Evolutionary conservation across 352 stramenopile genomes (phyloP), one percentile per base, ranked within the genome.

Genomic region (Phytopythium montanum): DNA sequence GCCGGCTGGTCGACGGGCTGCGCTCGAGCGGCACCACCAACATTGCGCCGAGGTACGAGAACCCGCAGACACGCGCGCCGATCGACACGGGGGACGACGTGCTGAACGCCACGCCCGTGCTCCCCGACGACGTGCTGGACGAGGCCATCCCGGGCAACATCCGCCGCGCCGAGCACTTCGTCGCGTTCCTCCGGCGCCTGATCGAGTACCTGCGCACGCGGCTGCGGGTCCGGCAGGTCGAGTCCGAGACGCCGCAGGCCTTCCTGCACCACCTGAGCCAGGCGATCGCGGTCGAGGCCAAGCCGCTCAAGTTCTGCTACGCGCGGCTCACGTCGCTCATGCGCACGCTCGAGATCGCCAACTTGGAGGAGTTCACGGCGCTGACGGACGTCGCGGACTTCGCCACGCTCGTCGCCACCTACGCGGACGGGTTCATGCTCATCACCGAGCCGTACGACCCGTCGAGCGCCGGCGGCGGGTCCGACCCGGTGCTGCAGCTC

Each of bases 141-240:
- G 96, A 99, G 75, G 92, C 93, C 16, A 98, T 99, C 46, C 96
- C 96, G 0, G 97, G 97, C 16, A 99, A 99, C 65, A 99, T 99
- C 71, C 88, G 97, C 50, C 85, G 95, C 25, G 97, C 97, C 0
- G 97, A 99, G 65, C 97, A 99, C 65, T 99, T 99, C 66, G 79
- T 99, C 54, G 87, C 85, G 5, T 99, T 99, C 62, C 96, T 99
- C 86, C 88, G 96, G 28, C 97, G 98, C 23, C 85, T 99, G 41
- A 95, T 99, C 48, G 94, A 98, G 63, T 96, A 98, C 66, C 62
- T 98, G n/a, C 80, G 89, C 16, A 79, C 81, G 44, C 77, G 84
- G 3, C 88, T 97, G 31, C 69, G 73, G 28, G 77, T 98, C 61
- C 68, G 81, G 18, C 94, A 97, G 38, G 97, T 99, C 2, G 90